Evolutionary conservation across 176 grass and related monocot species (phyloP).

Genomic region (Melocanna baccifera): DNA sequence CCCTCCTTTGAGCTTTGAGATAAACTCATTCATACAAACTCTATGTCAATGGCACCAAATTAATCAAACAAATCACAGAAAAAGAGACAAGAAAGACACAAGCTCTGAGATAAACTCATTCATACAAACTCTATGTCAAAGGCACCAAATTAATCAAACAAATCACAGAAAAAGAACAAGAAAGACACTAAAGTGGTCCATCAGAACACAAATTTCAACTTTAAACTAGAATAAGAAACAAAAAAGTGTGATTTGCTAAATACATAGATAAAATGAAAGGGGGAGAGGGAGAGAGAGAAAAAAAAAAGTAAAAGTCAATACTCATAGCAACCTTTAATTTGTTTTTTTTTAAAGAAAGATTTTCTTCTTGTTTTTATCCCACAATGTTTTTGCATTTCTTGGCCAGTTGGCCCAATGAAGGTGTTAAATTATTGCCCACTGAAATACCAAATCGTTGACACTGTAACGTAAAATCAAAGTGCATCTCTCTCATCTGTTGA

Average conservation of each 20-base stretch:
- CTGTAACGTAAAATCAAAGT: not conserved
- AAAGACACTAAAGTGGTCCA: not conserved
- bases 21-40: slow-evolving; percentile 10
- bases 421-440: not conserved
- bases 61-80: not conserved
- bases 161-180: not conserved
- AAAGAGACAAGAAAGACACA: not conserved
- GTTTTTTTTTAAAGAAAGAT: not conserved
- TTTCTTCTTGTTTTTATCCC: not conserved
- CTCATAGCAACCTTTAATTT: not conserved
- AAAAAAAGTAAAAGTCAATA: not conserved
- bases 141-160: not conserved
- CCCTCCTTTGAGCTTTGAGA: not conserved
- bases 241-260: not conserved
- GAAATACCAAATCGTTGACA: slow-evolving; percentile 27
- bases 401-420: not conserved
- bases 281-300: not conserved
- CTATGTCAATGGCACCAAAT: not conserved
- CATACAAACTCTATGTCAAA: not conserved
- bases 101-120: not conserved
- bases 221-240: not conserved
- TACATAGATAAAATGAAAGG: not conserved
- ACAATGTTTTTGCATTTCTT: not conserved
- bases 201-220: not conserved
- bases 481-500: not conserved